Percentiles rank a stretch among this genome's conserved stretches.
Conservation (phyloP, 257 asterid genomes). For the Eucommia ulmoides region DNA sequence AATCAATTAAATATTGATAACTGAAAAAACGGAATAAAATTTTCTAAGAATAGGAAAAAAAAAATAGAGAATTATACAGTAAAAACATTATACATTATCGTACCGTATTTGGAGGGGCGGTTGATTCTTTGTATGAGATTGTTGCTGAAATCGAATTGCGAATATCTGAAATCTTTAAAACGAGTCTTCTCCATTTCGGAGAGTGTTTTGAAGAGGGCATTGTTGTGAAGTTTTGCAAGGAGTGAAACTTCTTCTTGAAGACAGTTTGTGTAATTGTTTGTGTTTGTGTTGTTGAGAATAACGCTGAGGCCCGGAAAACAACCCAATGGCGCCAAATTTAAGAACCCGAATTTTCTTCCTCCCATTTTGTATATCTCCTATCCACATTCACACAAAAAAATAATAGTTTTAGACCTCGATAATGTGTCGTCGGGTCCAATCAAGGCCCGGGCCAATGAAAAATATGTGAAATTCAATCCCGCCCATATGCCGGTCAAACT, state of each 20-base stretch:
- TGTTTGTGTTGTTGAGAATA: too few species aligned
- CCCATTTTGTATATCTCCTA: constrained; percentile 40
- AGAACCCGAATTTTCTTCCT: constrained; percentile 50
- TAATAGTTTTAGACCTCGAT: too few species aligned
- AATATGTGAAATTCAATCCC: too few species aligned
- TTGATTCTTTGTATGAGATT: constrained; percentile 24
- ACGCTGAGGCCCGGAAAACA: constrained; percentile 52
- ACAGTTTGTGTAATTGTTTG: constrained; percentile 10
- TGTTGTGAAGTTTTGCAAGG: constrained; percentile 39
- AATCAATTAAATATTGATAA: too few species aligned
- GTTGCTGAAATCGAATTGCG: constrained; percentile 35
- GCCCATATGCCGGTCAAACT: too few species aligned
- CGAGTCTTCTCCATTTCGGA: constrained; percentile 17
- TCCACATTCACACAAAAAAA: too few species aligned
- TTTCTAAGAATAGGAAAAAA: too few species aligned
- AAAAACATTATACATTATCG: too few species aligned
- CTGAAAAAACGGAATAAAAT: too few species aligned
- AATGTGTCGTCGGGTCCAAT: too few species aligned
- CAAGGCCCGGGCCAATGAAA: too few species aligned
- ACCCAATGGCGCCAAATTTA: constrained; percentile 53
- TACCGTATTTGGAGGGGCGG: constrained; percentile 47
- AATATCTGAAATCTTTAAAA: constrained; percentile 33
- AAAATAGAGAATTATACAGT: too few species aligned
- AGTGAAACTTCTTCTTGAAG: constrained; percentile 38
- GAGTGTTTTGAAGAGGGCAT: constrained; percentile 19